Evolutionary conservation across 768 basidiomycete species (phyloP), one percentile per base, ranked within the genome.

Genomic region (Amylocystis lapponica): DNA sequence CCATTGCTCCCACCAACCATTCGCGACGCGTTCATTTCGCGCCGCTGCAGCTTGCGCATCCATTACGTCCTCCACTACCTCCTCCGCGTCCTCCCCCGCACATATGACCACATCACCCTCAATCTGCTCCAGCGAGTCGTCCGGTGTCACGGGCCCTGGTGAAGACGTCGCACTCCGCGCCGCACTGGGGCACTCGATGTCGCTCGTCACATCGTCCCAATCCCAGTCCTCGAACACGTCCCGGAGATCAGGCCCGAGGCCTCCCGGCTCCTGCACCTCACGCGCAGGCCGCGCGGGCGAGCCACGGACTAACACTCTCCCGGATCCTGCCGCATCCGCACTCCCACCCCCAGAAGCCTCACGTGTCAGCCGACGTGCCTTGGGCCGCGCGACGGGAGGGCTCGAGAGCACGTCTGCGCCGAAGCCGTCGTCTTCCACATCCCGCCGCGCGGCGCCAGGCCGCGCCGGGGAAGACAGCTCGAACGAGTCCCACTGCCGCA

Each of bases 381-480:
- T 34, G 27, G 39, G 39, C 23, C n/a, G 22, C 16, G 27, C 5
- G 12, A 46, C 35, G 31, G 56, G 57, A 3, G 77, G 76, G 55
- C 76, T 78, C 22, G 77, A 79, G 21, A 78, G 54, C 26, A 67
- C 54, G 48, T 82, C 81, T 27, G 67, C 72, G 32, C 67, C 76
- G 48, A 78, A 78, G 45, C 77, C 75, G 20, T 66, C 64, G 33
- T 65, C 64, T 13, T 37, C 41, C 14, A 38, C 50, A 25, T 43
- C 41, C 2, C 26, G 41, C 37, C 35, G 37, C 32, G 36, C 35
- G 23, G 36, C 25, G 22, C 53, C 50, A 46, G 62, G 47, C 25
- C 66, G 67, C 30, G 68, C 47, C 19, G 86, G 85, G 10, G 86
- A 87, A 36, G 83, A 86, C 22, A 88, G 53, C 8, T 84, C 77